These are phyloP conservation scores for Ophiorrhiza pumila DNA, from an alignment of 257 asterid species.

Conservation along the genomic window DNA sequence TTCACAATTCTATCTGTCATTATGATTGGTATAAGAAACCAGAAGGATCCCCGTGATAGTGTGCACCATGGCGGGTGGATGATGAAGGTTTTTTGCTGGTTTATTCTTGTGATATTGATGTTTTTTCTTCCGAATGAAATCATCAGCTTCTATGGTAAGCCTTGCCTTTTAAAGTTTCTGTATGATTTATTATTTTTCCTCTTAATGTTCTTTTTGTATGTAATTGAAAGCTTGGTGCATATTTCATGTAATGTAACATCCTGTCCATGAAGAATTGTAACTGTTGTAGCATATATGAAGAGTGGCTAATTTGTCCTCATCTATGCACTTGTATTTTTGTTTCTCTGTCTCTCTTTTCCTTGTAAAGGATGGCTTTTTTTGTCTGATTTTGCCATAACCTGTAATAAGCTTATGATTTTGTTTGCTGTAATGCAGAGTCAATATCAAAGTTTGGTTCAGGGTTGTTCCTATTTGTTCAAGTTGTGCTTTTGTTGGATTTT, in stretches of 20 bases:
- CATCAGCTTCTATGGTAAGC: conserved; percentile 86
- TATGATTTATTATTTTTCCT: conserved; percentile 1
- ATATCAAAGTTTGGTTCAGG: conserved; percentile 92
- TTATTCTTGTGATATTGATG: conserved; percentile 77
- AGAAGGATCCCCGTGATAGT: conserved; percentile 86
- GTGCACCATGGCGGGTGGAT: conserved; percentile 98
- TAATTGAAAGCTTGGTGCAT: not conserved
- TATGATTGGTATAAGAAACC: conserved; percentile 86
- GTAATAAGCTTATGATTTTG: conserved; percentile 17
- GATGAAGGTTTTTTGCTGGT: conserved; percentile 90
- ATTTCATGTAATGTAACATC: not conserved
- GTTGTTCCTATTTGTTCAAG: conserved; percentile 91
- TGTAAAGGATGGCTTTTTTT: not conserved
- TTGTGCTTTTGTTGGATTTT: conserved; percentile 84
- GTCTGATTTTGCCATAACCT: not conserved
- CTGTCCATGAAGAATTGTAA: not conserved
- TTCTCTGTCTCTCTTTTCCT: not conserved
- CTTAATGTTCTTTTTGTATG: not conserved
- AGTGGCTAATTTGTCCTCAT: not conserved
- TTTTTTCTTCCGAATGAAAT: conserved; percentile 82
- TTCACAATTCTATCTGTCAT: conserved; percentile 74
- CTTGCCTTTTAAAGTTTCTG: not conserved
- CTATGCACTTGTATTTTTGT: not conserved
- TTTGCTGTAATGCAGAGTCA: conserved; percentile 65
- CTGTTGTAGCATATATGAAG: not conserved